A percentile compares a stretch with the other conserved stretches of the same genome.
Evolutionary conservation across 1,284 basidiomycete species (phyloP).

Genomic region (Inonotus hispidus): DNA sequence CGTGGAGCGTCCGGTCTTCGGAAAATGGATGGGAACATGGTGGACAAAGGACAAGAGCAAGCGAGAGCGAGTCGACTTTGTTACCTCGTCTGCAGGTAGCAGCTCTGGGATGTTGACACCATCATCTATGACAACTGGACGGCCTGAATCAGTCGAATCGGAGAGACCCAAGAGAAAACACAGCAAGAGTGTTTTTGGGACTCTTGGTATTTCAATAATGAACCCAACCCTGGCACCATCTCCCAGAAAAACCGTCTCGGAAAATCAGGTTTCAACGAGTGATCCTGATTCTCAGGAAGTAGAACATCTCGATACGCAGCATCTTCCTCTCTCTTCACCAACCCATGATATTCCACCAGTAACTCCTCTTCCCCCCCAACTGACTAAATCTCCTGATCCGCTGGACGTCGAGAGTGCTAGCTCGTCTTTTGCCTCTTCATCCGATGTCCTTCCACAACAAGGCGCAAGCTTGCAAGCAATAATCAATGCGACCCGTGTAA

Average conservation of each 20-base stretch:
- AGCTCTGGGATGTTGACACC: background rate
- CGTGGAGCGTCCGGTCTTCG: constrained; percentile 35
- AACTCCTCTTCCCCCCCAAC: constrained; percentile 21
- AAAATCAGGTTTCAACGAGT: background rate
- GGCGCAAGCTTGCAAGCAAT: constrained; percentile 69
- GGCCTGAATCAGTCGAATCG: constrained; percentile 20
- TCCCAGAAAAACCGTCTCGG: constrained; percentile 29
- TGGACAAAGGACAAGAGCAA: constrained; percentile 43
- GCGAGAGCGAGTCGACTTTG: constrained; percentile 17
- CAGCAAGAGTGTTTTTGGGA: constrained; percentile 62
- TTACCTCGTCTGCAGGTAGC: background rate
- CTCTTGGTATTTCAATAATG: constrained; percentile 60
- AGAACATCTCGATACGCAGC: constrained; percentile 25
- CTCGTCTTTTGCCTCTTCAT: constrained; percentile 9
- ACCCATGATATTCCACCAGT: constrained; percentile 22
- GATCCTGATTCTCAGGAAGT: constrained; percentile 19
- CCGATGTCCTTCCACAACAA: constrained; percentile 32
- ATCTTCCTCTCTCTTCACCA: constrained; percentile 33
- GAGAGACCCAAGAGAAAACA: constrained; percentile 35
- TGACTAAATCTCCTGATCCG: constrained; percentile 17
- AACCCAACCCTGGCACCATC: constrained; percentile 37
- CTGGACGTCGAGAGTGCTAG: constrained; percentile 21
- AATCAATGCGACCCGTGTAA: constrained; percentile 80
- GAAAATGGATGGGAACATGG: constrained; percentile 67
- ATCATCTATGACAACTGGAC: constrained; percentile 13